These are phyloP conservation scores for Liriodendron chinense DNA, from an alignment of 164 flowering plant genomes.

Conservation along the genomic window DNA sequence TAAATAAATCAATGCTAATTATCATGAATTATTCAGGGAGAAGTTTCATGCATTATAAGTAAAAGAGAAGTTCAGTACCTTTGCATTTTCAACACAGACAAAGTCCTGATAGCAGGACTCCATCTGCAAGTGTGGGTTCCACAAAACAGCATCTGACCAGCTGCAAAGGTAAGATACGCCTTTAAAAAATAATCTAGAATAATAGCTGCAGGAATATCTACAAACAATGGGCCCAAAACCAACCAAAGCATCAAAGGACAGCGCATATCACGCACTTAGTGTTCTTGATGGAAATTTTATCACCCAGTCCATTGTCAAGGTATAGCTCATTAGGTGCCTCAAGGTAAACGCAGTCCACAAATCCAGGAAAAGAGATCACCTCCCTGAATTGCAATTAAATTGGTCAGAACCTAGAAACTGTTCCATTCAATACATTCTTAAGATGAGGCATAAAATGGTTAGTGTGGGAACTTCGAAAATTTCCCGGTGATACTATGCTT, in stretches of 20 bases:
- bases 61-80: conserved; percentile 44
- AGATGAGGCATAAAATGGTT: not conserved
- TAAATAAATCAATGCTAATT: no score
- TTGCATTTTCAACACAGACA: conserved; percentile 94
- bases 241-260: conserved; percentile 1
- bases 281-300: conserved; percentile 54
- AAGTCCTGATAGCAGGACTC: conserved; percentile 86
- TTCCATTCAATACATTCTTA: not conserved
- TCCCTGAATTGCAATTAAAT: conserved; percentile 46
- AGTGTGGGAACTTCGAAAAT: not conserved
- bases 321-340: conserved; percentile 63
- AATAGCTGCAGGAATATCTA: not conserved
- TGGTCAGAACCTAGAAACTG: not conserved
- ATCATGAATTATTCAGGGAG: not conserved
- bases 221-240: not conserved
- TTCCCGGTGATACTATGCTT: not conserved
- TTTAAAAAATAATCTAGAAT: not conserved
- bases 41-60: not conserved
- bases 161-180: conserved; percentile 33
- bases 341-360: conserved; percentile 89
- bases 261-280: conserved; percentile 45
- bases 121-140: conserved; percentile 89
- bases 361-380: conserved; percentile 76
- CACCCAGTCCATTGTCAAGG: conserved; percentile 82
- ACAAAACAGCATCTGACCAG: conserved; percentile 91